Evolutionary conservation across 257 asterid genomes (phyloP), one percentile per base, ranked within the genome.

Genomic region (Coffea eugenioides): DNA sequence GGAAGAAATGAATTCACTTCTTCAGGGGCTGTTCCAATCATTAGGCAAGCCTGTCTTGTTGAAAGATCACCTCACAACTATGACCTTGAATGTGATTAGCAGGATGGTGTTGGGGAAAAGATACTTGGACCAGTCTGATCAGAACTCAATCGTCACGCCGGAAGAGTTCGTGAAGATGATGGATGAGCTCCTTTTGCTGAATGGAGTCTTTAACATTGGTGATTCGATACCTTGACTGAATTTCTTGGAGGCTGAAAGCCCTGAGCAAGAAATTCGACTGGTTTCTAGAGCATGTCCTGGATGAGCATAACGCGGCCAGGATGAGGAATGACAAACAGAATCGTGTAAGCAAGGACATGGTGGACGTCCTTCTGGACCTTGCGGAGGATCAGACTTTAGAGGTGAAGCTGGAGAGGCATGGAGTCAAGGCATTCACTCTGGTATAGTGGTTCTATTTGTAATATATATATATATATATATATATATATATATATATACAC

Each of bases 371-470:
- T 13, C 48, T 88, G 84, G 85, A 88, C 3, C 88, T 84, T 45
- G 89, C 91, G 0, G 31, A 27, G 31, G 31, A 27, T 27, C 31
- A 27, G 31, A 27, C 31, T 49, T 76, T 85, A 62, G 91, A 88
- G 69, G 82, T 88, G 27, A 88, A 88, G 59, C 81, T 88, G 4
- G 88, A 86, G 75, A 88, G 91, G 57, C 85, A 86, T 76, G 91
- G 89, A 27, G 85, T 88, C 81, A 88, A 88, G 75, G 91, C 87
- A 25, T 86, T 88, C 68, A 84, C 89, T 14, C 91, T 80, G 91
- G 89, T 88, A 25, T 39, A 39, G 43, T 39, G 43, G 31, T 27
- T 27, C 31, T 27, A 27, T 27, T 27, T 27, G 31, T 27, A 27
- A 27, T 27, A 27, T 27, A 27, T 27, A 27, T 27, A 27, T 27